Percentiles rank a stretch among this genome's conserved stretches.
phyloP scores from a whole-genome alignment of 495 filamentous ascomycete genomes.

The Cudoniella acicularis region DNA sequence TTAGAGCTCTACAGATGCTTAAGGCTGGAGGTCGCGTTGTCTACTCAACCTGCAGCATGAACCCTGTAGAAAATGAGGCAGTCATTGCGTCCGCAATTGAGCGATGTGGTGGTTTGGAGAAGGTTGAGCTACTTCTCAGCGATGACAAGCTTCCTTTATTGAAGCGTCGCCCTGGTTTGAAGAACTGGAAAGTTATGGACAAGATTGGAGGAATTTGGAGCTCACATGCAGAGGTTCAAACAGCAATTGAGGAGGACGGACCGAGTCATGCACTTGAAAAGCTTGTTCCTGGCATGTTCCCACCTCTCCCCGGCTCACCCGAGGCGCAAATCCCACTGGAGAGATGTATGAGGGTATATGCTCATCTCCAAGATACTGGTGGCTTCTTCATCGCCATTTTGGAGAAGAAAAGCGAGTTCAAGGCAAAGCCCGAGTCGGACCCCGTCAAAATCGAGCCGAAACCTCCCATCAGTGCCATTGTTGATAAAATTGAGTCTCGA shows the following conservation, averaged over 20 bases:
- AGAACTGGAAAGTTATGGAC: conserved; percentile 84
- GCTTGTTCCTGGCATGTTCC: conserved; percentile 79
- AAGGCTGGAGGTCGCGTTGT: conserved; percentile 92
- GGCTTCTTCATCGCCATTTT: conserved; percentile 96
- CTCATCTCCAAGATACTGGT: conserved; percentile 92
- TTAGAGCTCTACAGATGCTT: conserved; percentile 92
- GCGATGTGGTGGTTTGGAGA: conserved; percentile 78
- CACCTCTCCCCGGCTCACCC: conserved; percentile 61
- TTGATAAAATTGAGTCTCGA: conserved; percentile 49
- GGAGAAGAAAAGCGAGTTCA: conserved; percentile 87
- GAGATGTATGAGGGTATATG: conserved; percentile 87
- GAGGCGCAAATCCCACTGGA: conserved; percentile 65
- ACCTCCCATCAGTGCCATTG: conserved; percentile 37
- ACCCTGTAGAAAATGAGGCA: conserved; percentile 96
- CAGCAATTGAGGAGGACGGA: conserved; percentile 54
- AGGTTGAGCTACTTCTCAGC: conserved; percentile 81
- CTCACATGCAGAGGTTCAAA: conserved; percentile 70
- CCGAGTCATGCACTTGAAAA: conserved; percentile 50
- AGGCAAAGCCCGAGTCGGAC: conserved; percentile 70
- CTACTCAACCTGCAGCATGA: conserved; percentile 98
- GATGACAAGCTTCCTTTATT: conserved; percentile 69
- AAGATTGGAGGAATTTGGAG: conserved; percentile 71
- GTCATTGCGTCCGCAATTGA: conserved; percentile 82
- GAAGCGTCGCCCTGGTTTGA: conserved; percentile 69
- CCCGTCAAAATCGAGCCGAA: conserved; percentile 42